Evolutionary conservation across 495 filamentous ascomycete genomes (phyloP).

Genomic region (Hypoxylon lienhwacheense): DNA sequence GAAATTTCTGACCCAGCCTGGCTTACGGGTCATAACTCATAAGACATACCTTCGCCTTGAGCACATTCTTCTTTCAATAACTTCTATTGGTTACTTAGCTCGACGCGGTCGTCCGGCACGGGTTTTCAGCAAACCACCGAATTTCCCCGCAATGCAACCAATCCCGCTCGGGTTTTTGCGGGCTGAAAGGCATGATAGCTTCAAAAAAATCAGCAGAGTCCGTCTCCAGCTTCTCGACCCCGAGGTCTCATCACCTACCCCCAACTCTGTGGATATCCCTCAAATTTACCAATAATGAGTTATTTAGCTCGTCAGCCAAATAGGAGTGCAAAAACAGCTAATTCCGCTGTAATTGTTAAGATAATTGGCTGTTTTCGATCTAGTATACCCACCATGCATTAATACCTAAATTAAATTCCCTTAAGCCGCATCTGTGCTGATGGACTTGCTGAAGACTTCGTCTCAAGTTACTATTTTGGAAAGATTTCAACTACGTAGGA

Average conservation of each 20-base stretch:
- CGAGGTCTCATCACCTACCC: conserved; percentile 13
- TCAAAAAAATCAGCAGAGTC: conserved; percentile 14
- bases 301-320: conserved; percentile 8
- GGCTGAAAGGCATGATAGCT: conserved; percentile 22
- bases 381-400: conserved; percentile 23
- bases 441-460: conserved; percentile 10
- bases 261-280: conserved; percentile 9
- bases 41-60: conserved; percentile 19
- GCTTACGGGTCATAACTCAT: conserved; percentile 17
- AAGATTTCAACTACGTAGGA: not conserved
- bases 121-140: conserved; percentile 15
- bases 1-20: conserved; percentile 3
- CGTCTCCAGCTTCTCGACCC: not conserved
- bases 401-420: conserved; percentile 32
- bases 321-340: conserved; percentile 3
- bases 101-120: conserved; percentile 11
- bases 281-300: conserved; percentile 11
- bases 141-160: conserved; percentile 29
- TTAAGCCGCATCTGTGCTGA: conserved; percentile 30
- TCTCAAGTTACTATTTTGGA: conserved; percentile 9
- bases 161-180: conserved; percentile 25
- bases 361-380: conserved; percentile 31
- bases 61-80: conserved; percentile 24
- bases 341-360: conserved; percentile 22
- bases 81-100: conserved; percentile 20